A percentile compares a stretch with the other conserved stretches of the same genome.
Conservation (phyloP, 75 land plant species). For the Picea sitchensis region DNA sequence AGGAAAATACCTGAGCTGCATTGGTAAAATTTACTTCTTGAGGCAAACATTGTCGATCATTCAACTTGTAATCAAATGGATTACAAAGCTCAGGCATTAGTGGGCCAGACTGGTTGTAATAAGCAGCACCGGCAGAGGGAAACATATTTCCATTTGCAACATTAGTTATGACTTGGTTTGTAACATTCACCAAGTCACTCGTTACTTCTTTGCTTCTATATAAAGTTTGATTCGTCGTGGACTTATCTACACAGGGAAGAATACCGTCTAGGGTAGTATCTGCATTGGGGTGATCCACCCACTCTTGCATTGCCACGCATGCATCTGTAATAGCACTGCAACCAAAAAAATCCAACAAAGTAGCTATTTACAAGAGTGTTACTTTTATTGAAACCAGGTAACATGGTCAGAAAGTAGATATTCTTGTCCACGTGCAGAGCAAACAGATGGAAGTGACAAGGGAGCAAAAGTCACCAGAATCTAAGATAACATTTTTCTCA, state of each 20-base stretch:
- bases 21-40: conserved; percentile 50
- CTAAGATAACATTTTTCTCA: not conserved
- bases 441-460: too few species aligned
- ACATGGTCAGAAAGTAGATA: not conserved
- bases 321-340: conserved; percentile 74
- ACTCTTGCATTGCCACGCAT: conserved; percentile 82
- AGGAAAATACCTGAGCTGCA: conserved; percentile 54
- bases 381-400: not conserved
- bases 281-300: conserved; percentile 70
- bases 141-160: conserved; percentile 36
- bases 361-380: not conserved
- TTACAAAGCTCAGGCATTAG: conserved; percentile 56
- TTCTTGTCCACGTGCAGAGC: not conserved
- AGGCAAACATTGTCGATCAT: conserved; percentile 27
- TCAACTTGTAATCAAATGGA: conserved; percentile 39
- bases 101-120: conserved; percentile 42
- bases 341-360: not conserved
- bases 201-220: conserved; percentile 46
- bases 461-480: not conserved
- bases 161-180: conserved; percentile 50
- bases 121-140: conserved; percentile 19
- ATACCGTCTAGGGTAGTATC: conserved; percentile 67
- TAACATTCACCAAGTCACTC: conserved; percentile 34
- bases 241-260: conserved; percentile 65
- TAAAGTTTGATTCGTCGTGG: conserved; percentile 63